Evolutionary conservation across 495 filamentous ascomycete species (phyloP).

Genomic region (Trichoderma erinaceum): DNA sequence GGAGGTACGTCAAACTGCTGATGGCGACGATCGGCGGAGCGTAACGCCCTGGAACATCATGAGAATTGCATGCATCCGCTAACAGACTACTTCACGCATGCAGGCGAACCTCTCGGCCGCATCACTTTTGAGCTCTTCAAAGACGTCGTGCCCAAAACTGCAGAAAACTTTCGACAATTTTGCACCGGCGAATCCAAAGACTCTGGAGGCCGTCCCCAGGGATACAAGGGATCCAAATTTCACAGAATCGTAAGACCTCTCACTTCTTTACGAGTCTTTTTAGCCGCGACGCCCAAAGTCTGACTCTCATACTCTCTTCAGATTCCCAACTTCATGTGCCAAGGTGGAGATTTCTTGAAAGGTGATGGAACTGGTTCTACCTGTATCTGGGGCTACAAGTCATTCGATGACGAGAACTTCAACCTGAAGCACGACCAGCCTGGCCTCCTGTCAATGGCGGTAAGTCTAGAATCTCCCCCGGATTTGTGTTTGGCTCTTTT

Average conservation of each 20-base stretch:
- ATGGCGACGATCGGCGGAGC: not conserved
- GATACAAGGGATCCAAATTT: conserved; percentile 92
- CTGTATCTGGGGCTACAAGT: conserved; percentile 77
- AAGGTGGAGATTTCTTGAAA: conserved; percentile 94
- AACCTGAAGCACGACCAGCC: conserved; percentile 65
- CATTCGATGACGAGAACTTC: conserved; percentile 93
- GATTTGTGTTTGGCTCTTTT: not conserved
- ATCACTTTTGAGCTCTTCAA: conserved; percentile 93
- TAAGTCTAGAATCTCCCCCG: conserved; percentile 41
- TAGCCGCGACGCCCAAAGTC: not conserved
- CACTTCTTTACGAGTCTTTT: not conserved
- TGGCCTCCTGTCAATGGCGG: conserved; percentile 89
- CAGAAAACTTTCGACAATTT: conserved; percentile 95
- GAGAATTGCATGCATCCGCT: conserved; percentile 1
- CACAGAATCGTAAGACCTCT: conserved; percentile 76
- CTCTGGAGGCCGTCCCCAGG: conserved; percentile 69
- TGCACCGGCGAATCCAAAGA: conserved; percentile 93
- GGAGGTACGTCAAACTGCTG: conserved; percentile 58
- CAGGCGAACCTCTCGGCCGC: conserved; percentile 84
- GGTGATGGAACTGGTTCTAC: conserved; percentile 85
- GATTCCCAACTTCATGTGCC: conserved; percentile 95
- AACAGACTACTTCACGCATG: not conserved
- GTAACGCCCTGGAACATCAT: conserved; percentile 8
- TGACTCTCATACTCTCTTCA: conserved; percentile 26
- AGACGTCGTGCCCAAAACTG: conserved; percentile 75